Evolutionary conservation across 1,284 basidiomycete species (phyloP).

Genomic region (Chondrostereum purpureum): DNA sequence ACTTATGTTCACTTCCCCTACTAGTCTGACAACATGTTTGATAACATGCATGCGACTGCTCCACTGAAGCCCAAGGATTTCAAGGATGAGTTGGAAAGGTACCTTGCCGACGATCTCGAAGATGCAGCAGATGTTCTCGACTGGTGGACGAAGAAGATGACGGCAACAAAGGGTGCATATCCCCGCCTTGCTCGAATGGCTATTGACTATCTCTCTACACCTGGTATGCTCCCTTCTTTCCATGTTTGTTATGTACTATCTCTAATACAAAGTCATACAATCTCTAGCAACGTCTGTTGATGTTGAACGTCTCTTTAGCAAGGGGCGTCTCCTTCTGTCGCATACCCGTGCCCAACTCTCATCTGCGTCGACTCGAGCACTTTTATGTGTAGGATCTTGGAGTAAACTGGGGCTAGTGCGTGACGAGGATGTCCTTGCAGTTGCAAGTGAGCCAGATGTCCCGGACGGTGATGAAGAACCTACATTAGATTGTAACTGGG

Average conservation of each 20-base stretch:
- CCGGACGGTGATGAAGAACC: neutral
- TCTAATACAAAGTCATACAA: no score
- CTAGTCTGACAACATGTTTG: slow-evolving; percentile 15
- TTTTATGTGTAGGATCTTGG: neutral
- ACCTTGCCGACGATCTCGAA: slow-evolving; percentile 14
- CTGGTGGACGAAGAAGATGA: slow-evolving; percentile 20
- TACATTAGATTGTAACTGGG: neutral
- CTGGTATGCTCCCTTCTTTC: slow-evolving; percentile 14
- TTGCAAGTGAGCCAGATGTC: neutral
- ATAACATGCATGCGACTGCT: slow-evolving; percentile 9
- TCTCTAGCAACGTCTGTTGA: slow-evolving; percentile 1
- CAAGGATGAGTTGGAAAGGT: slow-evolving; percentile 13
- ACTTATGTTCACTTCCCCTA: neutral
- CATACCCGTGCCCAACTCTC: neutral
- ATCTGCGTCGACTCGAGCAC: neutral
- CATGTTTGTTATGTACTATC: neutral
- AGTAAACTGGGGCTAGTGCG: neutral
- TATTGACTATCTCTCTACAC: slow-evolving; percentile 20
- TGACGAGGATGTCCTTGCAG: neutral
- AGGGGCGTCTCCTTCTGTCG: neutral
- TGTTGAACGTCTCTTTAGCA: slow-evolving; percentile 3
- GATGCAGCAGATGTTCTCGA: slow-evolving; percentile 14
- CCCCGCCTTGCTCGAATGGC: slow-evolving; percentile 22
- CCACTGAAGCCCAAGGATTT: slow-evolving; percentile 3
- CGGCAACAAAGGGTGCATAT: no score